Evolutionary conservation across 2,329 filamentous ascomycete species (phyloP), one percentile per base, ranked within the genome.

Genomic region (Aureobasidium sp.): DNA sequence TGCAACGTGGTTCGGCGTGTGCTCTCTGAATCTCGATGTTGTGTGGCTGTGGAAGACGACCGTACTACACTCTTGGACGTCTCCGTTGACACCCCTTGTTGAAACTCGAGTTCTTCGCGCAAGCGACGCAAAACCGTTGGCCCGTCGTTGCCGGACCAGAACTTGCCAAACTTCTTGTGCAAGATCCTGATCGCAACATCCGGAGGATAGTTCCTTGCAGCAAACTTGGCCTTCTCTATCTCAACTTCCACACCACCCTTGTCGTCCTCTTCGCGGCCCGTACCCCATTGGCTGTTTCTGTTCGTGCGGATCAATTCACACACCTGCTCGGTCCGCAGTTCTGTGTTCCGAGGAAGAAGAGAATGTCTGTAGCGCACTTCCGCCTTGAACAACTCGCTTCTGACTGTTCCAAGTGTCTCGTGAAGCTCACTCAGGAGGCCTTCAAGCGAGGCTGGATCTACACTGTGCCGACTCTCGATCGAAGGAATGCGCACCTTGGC

Each of bases 301-400:
- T 70, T 69, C 2, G 69, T 67, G 37, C 71, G 67, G 47, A 61
- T 63, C 45, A 74, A 63, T 27, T 62, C 67, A 57, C 65, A 69
- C 9, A 66, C 64, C n/a, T 67, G 62, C 23, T 68, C 64, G 7
- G 69, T 65, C 6, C 65, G 67, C 13, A 73, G 61, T 8, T 67
- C 65, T 43, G 69, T 71, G 58, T 69, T 66, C 10, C 61, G 58
- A 2, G 71, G 69, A 31, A 74, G 62, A 9, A 71, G 61, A 1
- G 69, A 69, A 54, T 74, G 70, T 19, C 67, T 66, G 61, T 74
- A 74, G 11, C 68, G 66, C 45, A 69, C 72, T 59, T 73, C 67
- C 55, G 43, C 55, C 55, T 40, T 47, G 33, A 58, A 58, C 23
- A 58, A 6, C 10, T 49, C 55, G 21, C 11, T 47, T 9, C 13